phyloP scores from a whole-genome alignment of 2,329 filamentous ascomycete genomes.

The Xylariaceae sp. region DNA sequence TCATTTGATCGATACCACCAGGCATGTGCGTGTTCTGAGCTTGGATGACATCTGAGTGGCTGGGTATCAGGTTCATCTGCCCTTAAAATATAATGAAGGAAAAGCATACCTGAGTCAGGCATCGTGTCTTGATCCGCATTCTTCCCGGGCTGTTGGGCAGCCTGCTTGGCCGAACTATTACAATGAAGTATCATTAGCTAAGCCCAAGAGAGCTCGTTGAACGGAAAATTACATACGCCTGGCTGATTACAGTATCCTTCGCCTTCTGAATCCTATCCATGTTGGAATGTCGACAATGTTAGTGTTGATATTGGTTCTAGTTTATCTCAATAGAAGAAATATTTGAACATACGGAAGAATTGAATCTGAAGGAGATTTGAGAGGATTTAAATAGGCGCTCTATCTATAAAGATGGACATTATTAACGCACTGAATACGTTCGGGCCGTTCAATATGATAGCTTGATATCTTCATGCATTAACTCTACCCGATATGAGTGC shows the following conservation, averaged over 20 bases:
- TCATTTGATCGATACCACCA: slow-evolving; percentile 36
- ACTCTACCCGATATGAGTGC: too few relatives aligned
- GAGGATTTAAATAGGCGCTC: too few relatives aligned
- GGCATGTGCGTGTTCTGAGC: slow-evolving; percentile 39
- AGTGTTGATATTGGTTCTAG: too few relatives aligned
- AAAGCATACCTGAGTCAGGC: slow-evolving; percentile 37
- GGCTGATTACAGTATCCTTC: slow-evolving; percentile 37
- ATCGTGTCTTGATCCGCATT: slow-evolving; percentile 38
- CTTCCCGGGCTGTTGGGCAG: slow-evolving; percentile 26
- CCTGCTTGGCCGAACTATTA: slow-evolving; percentile 37
- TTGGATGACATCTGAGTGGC: slow-evolving; percentile 34
- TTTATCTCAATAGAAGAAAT: too few relatives aligned
- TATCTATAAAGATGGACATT: too few relatives aligned
- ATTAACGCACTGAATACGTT: too few relatives aligned
- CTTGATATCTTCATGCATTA: too few relatives aligned
- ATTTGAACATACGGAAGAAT: too few relatives aligned
- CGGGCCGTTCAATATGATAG: too few relatives aligned
- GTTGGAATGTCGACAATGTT: slow-evolving; percentile 2
- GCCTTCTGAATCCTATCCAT: slow-evolving; percentile 37
- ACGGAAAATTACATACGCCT: slow-evolving; percentile 21
- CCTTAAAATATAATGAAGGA: neutral
- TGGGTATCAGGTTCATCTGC: neutral
- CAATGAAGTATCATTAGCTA: neutral
- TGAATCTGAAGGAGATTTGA: too few relatives aligned
- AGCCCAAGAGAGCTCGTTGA: neutral